These are phyloP conservation scores for Yarrowia sp. DNA, from an alignment of 805 yeast species.

Conservation along the genomic window DNA sequence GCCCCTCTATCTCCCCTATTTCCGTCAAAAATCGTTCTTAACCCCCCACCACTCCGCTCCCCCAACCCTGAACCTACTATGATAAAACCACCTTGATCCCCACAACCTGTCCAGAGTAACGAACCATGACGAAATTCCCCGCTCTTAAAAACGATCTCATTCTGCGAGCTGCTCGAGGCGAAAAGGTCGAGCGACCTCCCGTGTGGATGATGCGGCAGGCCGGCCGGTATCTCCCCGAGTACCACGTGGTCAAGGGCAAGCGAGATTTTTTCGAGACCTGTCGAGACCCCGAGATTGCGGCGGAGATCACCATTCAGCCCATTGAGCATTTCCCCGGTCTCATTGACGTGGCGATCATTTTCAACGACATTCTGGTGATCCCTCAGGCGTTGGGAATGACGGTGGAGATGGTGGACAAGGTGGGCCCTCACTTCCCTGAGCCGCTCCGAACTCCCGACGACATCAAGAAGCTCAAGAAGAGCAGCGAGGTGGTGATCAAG, in stretches of 20 bases:
- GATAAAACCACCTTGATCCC: constrained; percentile 1
- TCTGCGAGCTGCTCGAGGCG: constrained; percentile 84
- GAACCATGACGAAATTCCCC: constrained; percentile 24
- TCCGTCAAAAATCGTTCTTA: too few relatives aligned
- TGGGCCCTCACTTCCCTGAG: constrained; percentile 90
- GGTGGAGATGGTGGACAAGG: constrained; percentile 91
- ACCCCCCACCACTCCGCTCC: neutral
- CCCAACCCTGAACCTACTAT: neutral
- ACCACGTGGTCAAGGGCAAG: constrained; percentile 83
- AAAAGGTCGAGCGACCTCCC: constrained; percentile 94
- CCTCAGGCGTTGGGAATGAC: constrained; percentile 99
- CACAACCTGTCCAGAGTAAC: neutral
- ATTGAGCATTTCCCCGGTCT: constrained; percentile 86
- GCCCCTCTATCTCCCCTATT: neutral
- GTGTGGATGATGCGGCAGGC: constrained; percentile 99
- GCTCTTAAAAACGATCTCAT: constrained; percentile 83
- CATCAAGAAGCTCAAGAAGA: constrained; percentile 54
- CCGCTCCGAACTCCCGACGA: constrained; percentile 83
- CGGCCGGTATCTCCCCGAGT: constrained; percentile 82
- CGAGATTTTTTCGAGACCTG: constrained; percentile 96
- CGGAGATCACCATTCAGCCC: constrained; percentile 95
- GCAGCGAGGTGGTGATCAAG: constrained; percentile 71
- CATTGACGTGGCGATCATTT: constrained; percentile 95
- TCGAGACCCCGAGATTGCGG: constrained; percentile 90
- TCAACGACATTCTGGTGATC: constrained; percentile 91